These are phyloP conservation scores for Alisma plantagoaquatica DNA, from an alignment of 106 monocot species.

Conservation along the genomic window DNA sequence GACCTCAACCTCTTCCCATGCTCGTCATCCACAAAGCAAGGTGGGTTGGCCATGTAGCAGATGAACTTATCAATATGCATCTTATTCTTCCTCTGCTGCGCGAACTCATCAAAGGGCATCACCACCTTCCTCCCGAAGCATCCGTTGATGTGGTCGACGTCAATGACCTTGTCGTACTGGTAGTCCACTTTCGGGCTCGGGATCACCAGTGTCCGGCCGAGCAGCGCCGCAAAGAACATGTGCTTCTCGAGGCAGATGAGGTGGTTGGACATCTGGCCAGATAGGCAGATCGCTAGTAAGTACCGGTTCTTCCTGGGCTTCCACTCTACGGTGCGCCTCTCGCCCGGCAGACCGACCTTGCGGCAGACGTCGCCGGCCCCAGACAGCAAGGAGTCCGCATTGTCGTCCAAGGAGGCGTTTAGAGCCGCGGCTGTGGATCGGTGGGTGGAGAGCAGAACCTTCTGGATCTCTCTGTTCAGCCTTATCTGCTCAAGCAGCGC, in stretches of 20 bases:
- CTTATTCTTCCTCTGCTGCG: slow-evolving; percentile 31
- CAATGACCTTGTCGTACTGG: slow-evolving; percentile 48
- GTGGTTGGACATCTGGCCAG: too few relatives aligned
- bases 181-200: slow-evolving; percentile 62
- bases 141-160: slow-evolving; percentile 56
- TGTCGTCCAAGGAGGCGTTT: slow-evolving; percentile 20
- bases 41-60: slow-evolving; percentile 53
- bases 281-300: slow-evolving; percentile 60
- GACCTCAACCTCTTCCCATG: slow-evolving; percentile 55
- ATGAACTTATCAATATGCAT: slow-evolving; percentile 63
- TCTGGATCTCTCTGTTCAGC: slow-evolving; percentile 46
- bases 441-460: slow-evolving; percentile 45
- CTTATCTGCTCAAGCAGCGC: slow-evolving; percentile 43
- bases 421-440: too few relatives aligned
- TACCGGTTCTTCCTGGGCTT: slow-evolving; percentile 57
- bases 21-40: slow-evolving; percentile 67
- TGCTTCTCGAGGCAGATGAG: slow-evolving; percentile 85
- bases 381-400: slow-evolving; percentile 17
- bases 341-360: slow-evolving; percentile 16
- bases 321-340: slow-evolving; percentile 68
- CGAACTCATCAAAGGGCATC: slow-evolving; percentile 44
- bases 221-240: slow-evolving; percentile 74
- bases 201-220: slow-evolving; percentile 40
- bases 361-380: slow-evolving; percentile 26
- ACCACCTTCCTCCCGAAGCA: slow-evolving; percentile 60